Evolutionary conservation across 176 grass and related monocot species (phyloP).

Genomic region (Alopecurus myosuroides): DNA sequence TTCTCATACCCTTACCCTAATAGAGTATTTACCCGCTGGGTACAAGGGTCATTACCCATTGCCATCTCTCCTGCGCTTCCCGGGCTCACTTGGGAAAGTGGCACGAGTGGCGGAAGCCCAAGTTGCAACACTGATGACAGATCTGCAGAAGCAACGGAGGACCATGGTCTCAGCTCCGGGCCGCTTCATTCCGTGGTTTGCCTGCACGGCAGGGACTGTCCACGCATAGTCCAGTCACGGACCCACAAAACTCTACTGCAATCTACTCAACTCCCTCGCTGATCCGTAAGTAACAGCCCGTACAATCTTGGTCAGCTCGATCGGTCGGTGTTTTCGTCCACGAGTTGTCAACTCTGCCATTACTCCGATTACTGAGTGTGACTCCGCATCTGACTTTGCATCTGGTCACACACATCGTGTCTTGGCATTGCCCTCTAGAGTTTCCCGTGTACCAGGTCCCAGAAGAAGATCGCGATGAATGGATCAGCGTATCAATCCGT

Average conservation of each 20-base stretch:
- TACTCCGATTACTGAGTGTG: neutral
- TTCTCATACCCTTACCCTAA: no score
- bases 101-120: no score
- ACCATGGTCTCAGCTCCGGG: no score
- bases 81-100: no score
- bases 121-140: no score
- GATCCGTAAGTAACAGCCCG: neutral
- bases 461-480: neutral
- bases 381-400: neutral
- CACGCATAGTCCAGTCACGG: neutral
- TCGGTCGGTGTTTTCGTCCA: neutral
- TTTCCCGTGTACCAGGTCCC: neutral
- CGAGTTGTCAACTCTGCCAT: neutral
- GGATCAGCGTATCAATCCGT: neutral
- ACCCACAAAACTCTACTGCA: neutral
- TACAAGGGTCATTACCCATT: no score
- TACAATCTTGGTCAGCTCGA: neutral
- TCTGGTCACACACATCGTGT: neutral
- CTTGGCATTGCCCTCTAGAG: neutral
- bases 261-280: neutral
- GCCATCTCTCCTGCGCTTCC: no score
- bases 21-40: no score
- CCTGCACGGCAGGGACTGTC: neutral
- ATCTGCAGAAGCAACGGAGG: no score
- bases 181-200: no score